phyloP scores from a whole-genome alignment of 441 rosid species.

The Biscutella laevigata region DNA sequence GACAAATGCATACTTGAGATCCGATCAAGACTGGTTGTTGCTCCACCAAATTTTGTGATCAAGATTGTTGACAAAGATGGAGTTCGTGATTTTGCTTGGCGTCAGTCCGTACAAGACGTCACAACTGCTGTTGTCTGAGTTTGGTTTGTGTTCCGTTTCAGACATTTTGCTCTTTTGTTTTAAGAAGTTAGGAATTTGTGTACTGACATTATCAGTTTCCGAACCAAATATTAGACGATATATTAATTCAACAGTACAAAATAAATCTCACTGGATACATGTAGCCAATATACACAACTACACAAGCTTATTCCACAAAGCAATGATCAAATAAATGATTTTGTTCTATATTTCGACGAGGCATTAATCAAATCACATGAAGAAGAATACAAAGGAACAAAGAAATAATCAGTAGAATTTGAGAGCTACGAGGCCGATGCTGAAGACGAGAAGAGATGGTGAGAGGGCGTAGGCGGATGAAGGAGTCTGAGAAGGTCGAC shows the following conservation, averaged over 20 bases:
- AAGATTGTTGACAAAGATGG: constrained; percentile 92
- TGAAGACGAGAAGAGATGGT: constrained; percentile 36
- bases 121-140: constrained; percentile 34
- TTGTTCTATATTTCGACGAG: background rate
- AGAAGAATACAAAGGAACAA: background rate
- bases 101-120: constrained; percentile 59
- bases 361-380: constrained; percentile 17
- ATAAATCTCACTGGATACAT: constrained; percentile 10
- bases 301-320: constrained; percentile 6
- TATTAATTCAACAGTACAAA: background rate
- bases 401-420: constrained; percentile 34
- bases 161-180: no score
- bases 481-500: constrained; percentile 46
- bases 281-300: constrained; percentile 4
- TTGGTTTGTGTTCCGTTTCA: background rate
- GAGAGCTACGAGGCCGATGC: constrained; percentile 31
- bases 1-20: constrained; percentile 91
- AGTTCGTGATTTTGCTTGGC: constrained; percentile 79
- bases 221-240: no score
- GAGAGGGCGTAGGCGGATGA: constrained; percentile 40
- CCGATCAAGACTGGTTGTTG: constrained; percentile 77
- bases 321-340: constrained; percentile 12
- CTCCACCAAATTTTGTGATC: constrained; percentile 92
- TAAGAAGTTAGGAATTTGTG: no score
- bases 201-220: no score